Percentiles rank a stretch among this genome's conserved stretches.
phyloP scores from a whole-genome alignment of 1,284 basidiomycete genomes.

The Testicularia cyperi region DNA sequence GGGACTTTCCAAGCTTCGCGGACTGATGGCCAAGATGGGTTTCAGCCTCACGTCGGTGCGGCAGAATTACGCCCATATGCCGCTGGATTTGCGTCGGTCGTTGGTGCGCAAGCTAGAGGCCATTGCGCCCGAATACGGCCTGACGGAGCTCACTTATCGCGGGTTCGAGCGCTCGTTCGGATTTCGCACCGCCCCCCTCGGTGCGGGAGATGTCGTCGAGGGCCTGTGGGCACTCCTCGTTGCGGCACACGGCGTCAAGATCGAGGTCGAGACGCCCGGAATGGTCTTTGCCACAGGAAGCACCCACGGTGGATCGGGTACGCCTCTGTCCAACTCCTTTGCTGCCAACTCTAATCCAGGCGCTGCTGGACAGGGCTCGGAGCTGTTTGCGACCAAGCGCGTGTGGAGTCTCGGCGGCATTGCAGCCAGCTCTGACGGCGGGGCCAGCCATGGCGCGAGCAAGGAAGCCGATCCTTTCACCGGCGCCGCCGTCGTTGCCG shows the following conservation, averaged over 20 bases:
- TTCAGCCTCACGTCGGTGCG: slow-evolving; percentile 91
- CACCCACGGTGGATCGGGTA: slow-evolving; percentile 1
- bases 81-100: slow-evolving; percentile 83
- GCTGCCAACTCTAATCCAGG: slow-evolving; percentile 17
- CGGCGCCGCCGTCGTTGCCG: slow-evolving; percentile 66
- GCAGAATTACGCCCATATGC: slow-evolving; percentile 93
- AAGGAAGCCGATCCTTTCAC: slow-evolving; percentile 70
- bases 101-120: slow-evolving; percentile 80
- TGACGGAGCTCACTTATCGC: slow-evolving; percentile 89
- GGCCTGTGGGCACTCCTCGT: slow-evolving; percentile 83
- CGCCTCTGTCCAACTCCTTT: slow-evolving; percentile 11
- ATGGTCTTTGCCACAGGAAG: slow-evolving; percentile 30
- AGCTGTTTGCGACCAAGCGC: slow-evolving; percentile 42
- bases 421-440: neutral
- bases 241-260: slow-evolving; percentile 80
- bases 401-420: slow-evolving; percentile 35
- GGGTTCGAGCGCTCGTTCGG: slow-evolving; percentile 91
- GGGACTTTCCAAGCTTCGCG: slow-evolving; percentile 82
- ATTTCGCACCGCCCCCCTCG: slow-evolving; percentile 80
- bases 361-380: slow-evolving; percentile 13
- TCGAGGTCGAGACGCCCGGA: slow-evolving; percentile 71
- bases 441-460: neutral
- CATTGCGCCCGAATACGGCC: slow-evolving; percentile 91
- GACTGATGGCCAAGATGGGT: slow-evolving; percentile 97
- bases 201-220: slow-evolving; percentile 90